Percentiles rank a stretch among this genome's conserved stretches.
These are phyloP conservation scores for Acer campestre DNA, from an alignment of 345 rosid species.

Conservation along the genomic window DNA sequence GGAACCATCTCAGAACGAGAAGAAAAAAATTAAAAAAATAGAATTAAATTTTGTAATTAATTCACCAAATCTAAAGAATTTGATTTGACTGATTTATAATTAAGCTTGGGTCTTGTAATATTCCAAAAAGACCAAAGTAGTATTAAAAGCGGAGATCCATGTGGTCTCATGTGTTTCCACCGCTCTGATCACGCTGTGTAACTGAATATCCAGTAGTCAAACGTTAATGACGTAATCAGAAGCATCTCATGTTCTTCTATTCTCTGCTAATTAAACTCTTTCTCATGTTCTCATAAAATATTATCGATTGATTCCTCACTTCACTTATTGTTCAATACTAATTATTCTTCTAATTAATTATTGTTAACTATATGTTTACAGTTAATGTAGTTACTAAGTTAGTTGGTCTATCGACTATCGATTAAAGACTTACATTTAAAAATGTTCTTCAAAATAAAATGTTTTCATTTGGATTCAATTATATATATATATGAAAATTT, in stretches of 20 bases:
- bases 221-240: slow-evolving; percentile 1
- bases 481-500: no score
- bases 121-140: no score
- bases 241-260: slow-evolving; percentile 26
- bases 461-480: no score
- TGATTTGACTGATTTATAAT: slow-evolving; percentile 19
- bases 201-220: slow-evolving; percentile 7
- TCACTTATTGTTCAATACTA: background rate
- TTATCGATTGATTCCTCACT: slow-evolving; percentile 19
- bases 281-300: slow-evolving; percentile 26
- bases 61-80: slow-evolving; percentile 6
- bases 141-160: slow-evolving; percentile 23
- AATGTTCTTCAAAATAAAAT: background rate
- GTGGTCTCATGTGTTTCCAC: slow-evolving; percentile 46
- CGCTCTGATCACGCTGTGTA: background rate
- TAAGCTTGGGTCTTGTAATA: no score
- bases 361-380: background rate
- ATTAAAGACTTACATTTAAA: background rate
- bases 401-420: slow-evolving; percentile 6
- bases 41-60: background rate
- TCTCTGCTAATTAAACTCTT: slow-evolving; percentile 8
- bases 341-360: background rate
- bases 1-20: no score
- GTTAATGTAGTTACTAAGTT: slow-evolving; percentile 35
- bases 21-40: background rate